Conservation (phyloP, 1,139 yeast genomes). For the Debaryomyces subglobosus region DNA sequence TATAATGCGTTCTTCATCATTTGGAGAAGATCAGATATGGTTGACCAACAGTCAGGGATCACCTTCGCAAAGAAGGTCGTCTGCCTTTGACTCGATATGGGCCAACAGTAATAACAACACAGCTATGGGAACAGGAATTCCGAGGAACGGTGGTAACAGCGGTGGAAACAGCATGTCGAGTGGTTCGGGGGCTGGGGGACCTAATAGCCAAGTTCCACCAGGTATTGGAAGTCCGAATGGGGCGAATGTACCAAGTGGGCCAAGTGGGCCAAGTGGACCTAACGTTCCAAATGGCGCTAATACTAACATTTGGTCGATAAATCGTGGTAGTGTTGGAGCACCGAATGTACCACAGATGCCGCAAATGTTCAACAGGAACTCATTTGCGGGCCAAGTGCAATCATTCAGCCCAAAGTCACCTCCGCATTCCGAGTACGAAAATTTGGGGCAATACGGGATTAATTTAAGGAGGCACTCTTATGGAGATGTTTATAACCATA, state of each 20-base stretch:
- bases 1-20: constrained; percentile 9
- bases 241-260: neutral
- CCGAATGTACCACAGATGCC: constrained; percentile 3
- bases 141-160: neutral
- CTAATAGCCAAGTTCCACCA: neutral
- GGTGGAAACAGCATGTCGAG: neutral
- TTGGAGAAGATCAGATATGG: constrained; percentile 10
- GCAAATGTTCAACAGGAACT: constrained; percentile 1
- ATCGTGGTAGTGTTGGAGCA: neutral
- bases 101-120: neutral
- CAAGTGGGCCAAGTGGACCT: neutral
- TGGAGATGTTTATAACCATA: constrained; percentile 22
- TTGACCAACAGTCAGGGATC: constrained; percentile 6
- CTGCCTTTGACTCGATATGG: constrained; percentile 12
- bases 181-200: neutral
- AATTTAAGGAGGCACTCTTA: constrained; percentile 30
- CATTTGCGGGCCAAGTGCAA: constrained; percentile 2
- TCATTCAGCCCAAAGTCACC: constrained; percentile 13
- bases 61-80: constrained; percentile 8
- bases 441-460: constrained; percentile 14
- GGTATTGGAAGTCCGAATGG: neutral
- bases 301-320: constrained; percentile 3
- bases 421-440: constrained; percentile 10
- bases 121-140: constrained; percentile 2
- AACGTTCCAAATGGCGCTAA: neutral